Conservation (phyloP, 768 basidiomycete species). For the Vararia minispora region DNA sequence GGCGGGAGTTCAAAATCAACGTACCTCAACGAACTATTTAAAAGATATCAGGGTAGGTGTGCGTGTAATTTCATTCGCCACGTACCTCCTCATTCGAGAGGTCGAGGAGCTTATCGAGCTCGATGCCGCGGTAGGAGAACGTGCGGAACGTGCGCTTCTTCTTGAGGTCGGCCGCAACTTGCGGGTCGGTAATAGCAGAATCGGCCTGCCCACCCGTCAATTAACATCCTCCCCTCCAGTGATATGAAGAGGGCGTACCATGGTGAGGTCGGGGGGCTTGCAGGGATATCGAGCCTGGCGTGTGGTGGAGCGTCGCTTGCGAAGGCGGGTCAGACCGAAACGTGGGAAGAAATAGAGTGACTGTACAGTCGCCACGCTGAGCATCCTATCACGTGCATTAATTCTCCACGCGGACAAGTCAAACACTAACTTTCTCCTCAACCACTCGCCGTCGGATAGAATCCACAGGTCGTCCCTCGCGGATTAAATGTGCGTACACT, state of each 20-base stretch:
- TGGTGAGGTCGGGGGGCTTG: conserved; percentile 8
- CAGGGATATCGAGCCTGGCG: not conserved
- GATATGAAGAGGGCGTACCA: conserved; percentile 9
- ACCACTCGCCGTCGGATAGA: conserved; percentile 55
- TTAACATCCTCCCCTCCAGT: conserved; percentile 1
- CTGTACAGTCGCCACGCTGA: conserved; percentile 42
- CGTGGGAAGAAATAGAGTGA: conserved; percentile 32
- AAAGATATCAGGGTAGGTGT: conserved; percentile 2
- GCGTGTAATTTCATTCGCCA: conserved; percentile 11
- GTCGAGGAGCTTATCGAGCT: conserved; percentile 97
- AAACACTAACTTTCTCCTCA: no score
- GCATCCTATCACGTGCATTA: not conserved
- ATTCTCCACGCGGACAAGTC: no score
- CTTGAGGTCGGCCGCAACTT: conserved; percentile 94
- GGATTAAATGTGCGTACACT: conserved; percentile 67
- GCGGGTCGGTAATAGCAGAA: conserved; percentile 76
- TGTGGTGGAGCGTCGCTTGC: conserved; percentile 11
- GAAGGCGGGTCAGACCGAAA: conserved; percentile 13
- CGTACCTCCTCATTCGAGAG: conserved; percentile 90
- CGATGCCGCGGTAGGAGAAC: conserved; percentile 96
- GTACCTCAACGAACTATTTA: conserved; percentile 67
- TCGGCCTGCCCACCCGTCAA: conserved; percentile 49
- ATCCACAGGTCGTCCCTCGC: conserved; percentile 86
- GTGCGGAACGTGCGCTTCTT: conserved; percentile 98
- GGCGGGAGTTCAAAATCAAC: no score